Conservation (phyloP, 768 basidiomycete genomes). For the Macrolepiota albuminosa region DNA sequence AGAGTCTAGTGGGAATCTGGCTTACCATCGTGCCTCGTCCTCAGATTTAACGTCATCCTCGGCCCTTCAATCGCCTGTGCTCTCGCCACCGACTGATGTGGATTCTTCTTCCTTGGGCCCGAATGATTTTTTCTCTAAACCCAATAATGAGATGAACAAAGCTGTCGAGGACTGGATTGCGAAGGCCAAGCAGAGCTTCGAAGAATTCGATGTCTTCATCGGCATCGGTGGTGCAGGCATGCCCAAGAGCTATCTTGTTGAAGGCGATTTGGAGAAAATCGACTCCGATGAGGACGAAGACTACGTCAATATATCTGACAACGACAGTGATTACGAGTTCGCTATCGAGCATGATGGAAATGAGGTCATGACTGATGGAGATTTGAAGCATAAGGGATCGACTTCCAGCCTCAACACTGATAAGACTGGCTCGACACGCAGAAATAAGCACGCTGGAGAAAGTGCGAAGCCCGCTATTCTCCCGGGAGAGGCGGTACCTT, state of each 20-base stretch:
- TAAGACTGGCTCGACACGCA: conserved; percentile 26
- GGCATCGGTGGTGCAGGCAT: conserved; percentile 54
- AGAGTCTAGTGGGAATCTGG: conserved; percentile 36
- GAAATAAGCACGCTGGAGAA: conserved; percentile 32
- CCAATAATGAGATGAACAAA: conserved; percentile 38
- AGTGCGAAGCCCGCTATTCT: conserved; percentile 50
- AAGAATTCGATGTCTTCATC: conserved; percentile 65
- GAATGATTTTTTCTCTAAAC: conserved; percentile 18
- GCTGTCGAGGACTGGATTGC: conserved; percentile 75
- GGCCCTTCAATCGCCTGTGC: conserved; percentile 30
- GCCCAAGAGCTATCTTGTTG: conserved; percentile 46
- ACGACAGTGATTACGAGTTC: conserved; percentile 33
- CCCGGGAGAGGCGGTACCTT: conserved; percentile 59
- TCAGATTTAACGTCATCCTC: conserved; percentile 24
- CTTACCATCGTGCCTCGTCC: conserved; percentile 15
- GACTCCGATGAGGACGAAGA: conserved; percentile 34
- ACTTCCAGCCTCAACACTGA: conserved; percentile 36
- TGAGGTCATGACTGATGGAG: conserved; percentile 17
- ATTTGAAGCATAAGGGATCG: conserved; percentile 29
- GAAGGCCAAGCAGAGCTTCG: conserved; percentile 63
- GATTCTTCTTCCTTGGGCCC: conserved; percentile 26
- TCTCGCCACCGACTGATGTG: conserved; percentile 30
- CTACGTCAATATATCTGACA: conserved; percentile 28
- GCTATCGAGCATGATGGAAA: conserved; percentile 41
- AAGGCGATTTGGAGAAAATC: conserved; percentile 40